Evolutionary conservation across 805 yeast genomes (phyloP).

Genomic region (Yueomyces sp.): DNA sequence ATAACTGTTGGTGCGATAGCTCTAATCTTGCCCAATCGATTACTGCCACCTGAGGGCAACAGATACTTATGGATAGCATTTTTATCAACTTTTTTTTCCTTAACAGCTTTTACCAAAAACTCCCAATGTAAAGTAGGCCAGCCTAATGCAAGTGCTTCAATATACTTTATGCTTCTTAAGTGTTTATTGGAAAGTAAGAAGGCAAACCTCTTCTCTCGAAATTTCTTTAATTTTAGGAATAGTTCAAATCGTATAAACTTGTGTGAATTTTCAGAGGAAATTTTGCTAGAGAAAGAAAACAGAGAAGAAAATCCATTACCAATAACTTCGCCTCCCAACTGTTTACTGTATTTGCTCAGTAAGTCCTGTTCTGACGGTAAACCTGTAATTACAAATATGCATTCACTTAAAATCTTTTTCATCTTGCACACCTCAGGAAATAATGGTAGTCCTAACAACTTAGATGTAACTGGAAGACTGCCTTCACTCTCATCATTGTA

Average conservation of each 20-base stretch:
- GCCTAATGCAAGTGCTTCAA: slow-evolving; percentile 65
- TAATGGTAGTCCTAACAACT: neutral
- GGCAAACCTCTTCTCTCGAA: slow-evolving; percentile 33
- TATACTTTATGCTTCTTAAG: slow-evolving; percentile 58
- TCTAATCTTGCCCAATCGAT: slow-evolving; percentile 18
- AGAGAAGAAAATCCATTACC: slow-evolving; percentile 24
- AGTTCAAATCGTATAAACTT: slow-evolving; percentile 1
- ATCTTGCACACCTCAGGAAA: neutral
- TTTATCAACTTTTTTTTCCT: slow-evolving; percentile 4
- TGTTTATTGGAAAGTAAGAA: slow-evolving; percentile 50
- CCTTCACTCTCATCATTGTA: no score
- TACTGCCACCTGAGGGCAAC: slow-evolving; percentile 62
- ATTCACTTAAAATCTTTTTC: slow-evolving; percentile 19
- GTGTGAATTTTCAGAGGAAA: neutral
- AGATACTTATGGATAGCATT: slow-evolving; percentile 38
- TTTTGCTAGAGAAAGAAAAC: slow-evolving; percentile 5
- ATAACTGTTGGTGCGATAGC: slow-evolving; percentile 10
- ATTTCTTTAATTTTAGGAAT: slow-evolving; percentile 3
- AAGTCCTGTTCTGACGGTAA: slow-evolving; percentile 21
- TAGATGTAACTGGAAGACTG: no score
- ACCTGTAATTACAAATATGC: slow-evolving; percentile 29
- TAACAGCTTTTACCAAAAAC: slow-evolving; percentile 40
- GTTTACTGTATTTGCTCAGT: slow-evolving; percentile 21
- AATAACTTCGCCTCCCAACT: slow-evolving; percentile 32
- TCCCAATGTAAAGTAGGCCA: slow-evolving; percentile 69